These are phyloP conservation scores for Neurospora sublineolata DNA, from an alignment of 495 filamentous ascomycete genomes.

Conservation along the genomic window DNA sequence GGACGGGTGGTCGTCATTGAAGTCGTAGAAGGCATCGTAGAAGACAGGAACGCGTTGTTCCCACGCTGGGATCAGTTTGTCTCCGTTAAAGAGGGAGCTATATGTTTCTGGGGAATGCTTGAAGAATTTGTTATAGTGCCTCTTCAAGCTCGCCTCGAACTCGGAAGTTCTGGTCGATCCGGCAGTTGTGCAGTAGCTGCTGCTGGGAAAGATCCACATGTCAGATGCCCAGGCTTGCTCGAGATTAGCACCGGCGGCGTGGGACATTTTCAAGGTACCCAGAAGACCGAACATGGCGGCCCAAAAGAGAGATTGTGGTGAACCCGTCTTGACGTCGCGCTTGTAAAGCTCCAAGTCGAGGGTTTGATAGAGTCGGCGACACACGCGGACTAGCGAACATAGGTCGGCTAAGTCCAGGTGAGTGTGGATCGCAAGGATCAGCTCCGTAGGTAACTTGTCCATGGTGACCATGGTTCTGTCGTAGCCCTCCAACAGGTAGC, in stretches of 20 bases:
- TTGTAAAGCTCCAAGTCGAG: conserved; percentile 4
- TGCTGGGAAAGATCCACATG: not conserved
- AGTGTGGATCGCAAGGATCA: conserved; percentile 1
- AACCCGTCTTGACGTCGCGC: conserved; percentile 1
- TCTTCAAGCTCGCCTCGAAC: not conserved
- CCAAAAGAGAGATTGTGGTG: conserved; percentile 1
- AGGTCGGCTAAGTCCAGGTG: not conserved
- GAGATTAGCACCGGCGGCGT: conserved; percentile 4
- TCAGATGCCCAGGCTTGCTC: not conserved
- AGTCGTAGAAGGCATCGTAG: not conserved
- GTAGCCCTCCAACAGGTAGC: not conserved
- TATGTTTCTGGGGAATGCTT: not conserved
- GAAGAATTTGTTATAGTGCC: not conserved
- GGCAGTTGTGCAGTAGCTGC: not conserved
- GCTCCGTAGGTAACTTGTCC: conserved; percentile 1
- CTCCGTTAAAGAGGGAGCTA: not conserved
- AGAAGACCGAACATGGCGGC: not conserved
- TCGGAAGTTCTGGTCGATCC: not conserved
- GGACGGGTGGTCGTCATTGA: not conserved
- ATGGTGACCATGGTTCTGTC: not conserved
- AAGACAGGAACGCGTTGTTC: not conserved
- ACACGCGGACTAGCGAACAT: not conserved
- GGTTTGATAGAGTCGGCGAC: not conserved
- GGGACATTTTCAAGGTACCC: not conserved
- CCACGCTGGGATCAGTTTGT: not conserved